phyloP scores from a whole-genome alignment of 805 yeast genomes.

The Lipomyces spencermartinsiae region DNA sequence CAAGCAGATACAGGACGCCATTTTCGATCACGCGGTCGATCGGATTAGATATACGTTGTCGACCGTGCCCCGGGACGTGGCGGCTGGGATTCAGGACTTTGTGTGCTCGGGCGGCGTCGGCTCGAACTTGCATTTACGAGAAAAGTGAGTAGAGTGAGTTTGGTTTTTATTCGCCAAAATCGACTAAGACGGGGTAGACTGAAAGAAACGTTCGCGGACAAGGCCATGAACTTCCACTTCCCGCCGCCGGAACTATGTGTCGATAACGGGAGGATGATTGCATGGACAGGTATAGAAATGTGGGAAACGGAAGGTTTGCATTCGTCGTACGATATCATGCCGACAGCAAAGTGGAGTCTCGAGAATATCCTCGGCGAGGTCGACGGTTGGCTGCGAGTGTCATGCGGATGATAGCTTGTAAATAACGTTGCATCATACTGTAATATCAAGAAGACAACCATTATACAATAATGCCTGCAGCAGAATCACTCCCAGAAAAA shows the following conservation, averaged over 20 bases:
- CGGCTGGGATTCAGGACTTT: constrained; percentile 53
- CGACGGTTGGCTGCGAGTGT: constrained; percentile 20
- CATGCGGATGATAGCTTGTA: too few relatives aligned
- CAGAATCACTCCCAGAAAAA: background rate
- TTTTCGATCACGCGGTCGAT: constrained; percentile 75
- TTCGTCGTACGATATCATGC: constrained; percentile 63
- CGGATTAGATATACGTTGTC: constrained; percentile 62
- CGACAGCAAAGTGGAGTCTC: constrained; percentile 72
- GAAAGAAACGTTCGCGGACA: background rate
- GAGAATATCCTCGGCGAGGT: constrained; percentile 13
- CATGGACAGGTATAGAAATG: constrained; percentile 93
- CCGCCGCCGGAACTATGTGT: constrained; percentile 81
- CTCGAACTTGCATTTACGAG: constrained; percentile 66
- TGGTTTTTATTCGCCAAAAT: too few relatives aligned
- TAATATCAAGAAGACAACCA: background rate
- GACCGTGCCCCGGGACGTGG: background rate
- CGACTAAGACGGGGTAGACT: constrained; percentile 6
- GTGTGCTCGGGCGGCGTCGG: constrained; percentile 97
- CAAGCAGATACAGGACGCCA: constrained; percentile 55
- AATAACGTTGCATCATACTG: background rate
- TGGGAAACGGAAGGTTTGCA: constrained; percentile 59
- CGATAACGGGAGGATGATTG: constrained; percentile 96
- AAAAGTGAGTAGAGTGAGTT: constrained; percentile 55
- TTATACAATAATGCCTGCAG: background rate
- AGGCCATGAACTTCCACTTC: constrained; percentile 46